phyloP scores from a whole-genome alignment of 2,329 filamentous ascomycete genomes.

The Periconia macrospinosa region DNA sequence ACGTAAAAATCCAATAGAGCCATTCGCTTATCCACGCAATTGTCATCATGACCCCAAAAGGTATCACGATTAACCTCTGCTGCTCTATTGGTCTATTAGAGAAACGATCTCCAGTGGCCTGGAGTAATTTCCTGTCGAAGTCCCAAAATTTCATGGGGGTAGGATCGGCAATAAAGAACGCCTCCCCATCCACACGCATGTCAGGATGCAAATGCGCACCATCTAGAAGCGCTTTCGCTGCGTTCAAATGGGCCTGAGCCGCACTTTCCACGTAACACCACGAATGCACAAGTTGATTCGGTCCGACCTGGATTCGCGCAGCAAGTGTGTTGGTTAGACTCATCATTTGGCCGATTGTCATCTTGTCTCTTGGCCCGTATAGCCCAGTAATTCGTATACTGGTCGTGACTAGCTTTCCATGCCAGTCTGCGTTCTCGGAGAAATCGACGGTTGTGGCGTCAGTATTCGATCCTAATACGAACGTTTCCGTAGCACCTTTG shows the following conservation, averaged over 20 bases:
- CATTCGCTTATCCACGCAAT: constrained; percentile 4
- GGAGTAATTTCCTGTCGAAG: constrained; percentile 8
- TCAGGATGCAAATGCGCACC: background rate
- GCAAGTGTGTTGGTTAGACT: background rate
- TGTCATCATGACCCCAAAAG: constrained; percentile 5
- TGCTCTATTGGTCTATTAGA: background rate
- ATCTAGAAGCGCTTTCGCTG: constrained; percentile 12
- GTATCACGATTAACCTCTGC: constrained; percentile 2
- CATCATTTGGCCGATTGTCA: constrained; percentile 7
- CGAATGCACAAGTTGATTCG: constrained; percentile 9
- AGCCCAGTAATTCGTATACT: constrained; percentile 9
- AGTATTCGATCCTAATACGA: constrained; percentile 17
- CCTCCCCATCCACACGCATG: constrained; percentile 12
- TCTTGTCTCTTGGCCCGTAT: constrained; percentile 11
- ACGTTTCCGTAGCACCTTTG: constrained; percentile 13
- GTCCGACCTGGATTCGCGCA: constrained; percentile 16
- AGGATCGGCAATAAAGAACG: constrained; percentile 17
- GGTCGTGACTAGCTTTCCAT: constrained; percentile 2
- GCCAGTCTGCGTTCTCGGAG: constrained; percentile 1
- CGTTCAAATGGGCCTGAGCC: constrained; percentile 13
- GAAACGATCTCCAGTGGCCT: constrained; percentile 5
- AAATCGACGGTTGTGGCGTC: background rate
- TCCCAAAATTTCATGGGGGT: constrained; percentile 14
- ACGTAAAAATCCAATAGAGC: constrained; percentile 9
- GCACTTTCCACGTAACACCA: constrained; percentile 13